phyloP scores from a whole-genome alignment of 2,329 filamentous ascomycete species.

The Pseudomassariella vexata region DNA sequence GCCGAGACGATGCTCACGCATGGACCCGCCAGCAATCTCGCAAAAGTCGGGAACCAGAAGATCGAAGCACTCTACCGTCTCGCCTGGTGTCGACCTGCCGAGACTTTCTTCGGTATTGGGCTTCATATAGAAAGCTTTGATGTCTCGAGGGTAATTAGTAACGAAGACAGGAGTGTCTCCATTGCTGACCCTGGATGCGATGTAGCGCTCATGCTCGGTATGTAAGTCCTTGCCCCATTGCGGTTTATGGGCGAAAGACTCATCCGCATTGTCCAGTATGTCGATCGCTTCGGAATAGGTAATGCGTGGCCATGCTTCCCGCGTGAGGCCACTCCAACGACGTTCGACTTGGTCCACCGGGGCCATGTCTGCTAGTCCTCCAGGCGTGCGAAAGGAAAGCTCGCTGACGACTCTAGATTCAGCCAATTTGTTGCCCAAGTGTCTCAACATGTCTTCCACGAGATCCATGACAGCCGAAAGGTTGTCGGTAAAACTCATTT shows the following conservation, averaged over 20 bases:
- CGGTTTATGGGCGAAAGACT: constrained; percentile 62
- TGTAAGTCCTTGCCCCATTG: constrained; percentile 71
- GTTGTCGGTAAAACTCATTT: constrained; percentile 71
- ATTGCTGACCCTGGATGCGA: constrained; percentile 56
- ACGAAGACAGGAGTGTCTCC: constrained; percentile 72
- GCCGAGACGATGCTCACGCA: constrained; percentile 75
- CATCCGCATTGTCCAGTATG: constrained; percentile 54
- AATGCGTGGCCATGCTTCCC: constrained; percentile 66
- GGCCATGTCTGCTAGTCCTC: constrained; percentile 38
- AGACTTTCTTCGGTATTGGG: constrained; percentile 9
- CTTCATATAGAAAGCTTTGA: constrained; percentile 90
- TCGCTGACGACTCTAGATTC: constrained; percentile 38
- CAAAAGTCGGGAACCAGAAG: constrained; percentile 79
- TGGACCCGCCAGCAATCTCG: constrained; percentile 81
- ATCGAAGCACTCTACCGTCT: constrained; percentile 85
- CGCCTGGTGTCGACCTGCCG: constrained; percentile 14
- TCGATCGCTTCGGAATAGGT: constrained; percentile 76
- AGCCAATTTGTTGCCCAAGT: constrained; percentile 34
- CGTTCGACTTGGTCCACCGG: constrained; percentile 47
- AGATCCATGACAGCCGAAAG: constrained; percentile 69
- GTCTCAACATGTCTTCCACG: constrained; percentile 72
- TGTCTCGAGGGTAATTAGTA: constrained; percentile 80
- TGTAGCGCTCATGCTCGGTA: constrained; percentile 86
- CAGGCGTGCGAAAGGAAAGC: constrained; percentile 31
- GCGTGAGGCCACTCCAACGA: constrained; percentile 67